Percentiles rank a stretch among this genome's conserved stretches.
These are phyloP conservation scores for Saccharum spontaneum DNA, from an alignment of 176 grass and related monocot genomes.

Conservation along the genomic window DNA sequence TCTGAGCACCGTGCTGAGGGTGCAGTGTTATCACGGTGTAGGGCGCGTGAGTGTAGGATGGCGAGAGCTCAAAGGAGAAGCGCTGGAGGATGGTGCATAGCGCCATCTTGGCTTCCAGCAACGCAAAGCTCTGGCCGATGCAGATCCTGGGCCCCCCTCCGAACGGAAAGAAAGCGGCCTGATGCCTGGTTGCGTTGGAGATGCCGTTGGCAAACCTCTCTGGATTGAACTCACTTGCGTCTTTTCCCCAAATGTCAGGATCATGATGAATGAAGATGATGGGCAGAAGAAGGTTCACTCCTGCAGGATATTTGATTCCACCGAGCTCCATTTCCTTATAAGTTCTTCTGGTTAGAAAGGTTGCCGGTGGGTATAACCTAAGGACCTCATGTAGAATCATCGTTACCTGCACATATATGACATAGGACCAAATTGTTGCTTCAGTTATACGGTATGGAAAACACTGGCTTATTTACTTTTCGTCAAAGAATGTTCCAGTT, in stretches of 20 bases:
- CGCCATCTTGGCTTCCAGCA: slow-evolving; percentile 68
- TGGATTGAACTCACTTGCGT: slow-evolving; percentile 62
- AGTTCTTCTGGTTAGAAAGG: slow-evolving; percentile 28
- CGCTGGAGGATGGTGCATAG: slow-evolving; percentile 59
- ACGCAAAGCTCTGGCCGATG: slow-evolving; percentile 66
- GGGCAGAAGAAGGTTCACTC: slow-evolving; percentile 51
- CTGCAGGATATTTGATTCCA: slow-evolving; percentile 47
- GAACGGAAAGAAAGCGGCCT: slow-evolving; percentile 54
- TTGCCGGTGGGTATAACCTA: slow-evolving; percentile 52
- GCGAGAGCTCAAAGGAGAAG: slow-evolving; percentile 62
- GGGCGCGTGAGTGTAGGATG: slow-evolving; percentile 56
- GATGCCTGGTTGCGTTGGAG: slow-evolving; percentile 52
- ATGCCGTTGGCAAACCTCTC: slow-evolving; percentile 64
- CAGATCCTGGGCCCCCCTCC: slow-evolving; percentile 65
- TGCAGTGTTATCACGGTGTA: slow-evolving; percentile 50
- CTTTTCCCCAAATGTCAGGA: slow-evolving; percentile 52
- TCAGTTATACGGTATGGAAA: background rate
- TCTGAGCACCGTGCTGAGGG: slow-evolving; percentile 61
- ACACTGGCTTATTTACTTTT: background rate
- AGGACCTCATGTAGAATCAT: slow-evolving; percentile 76
- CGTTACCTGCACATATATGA: slow-evolving; percentile 38
- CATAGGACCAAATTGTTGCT: background rate
- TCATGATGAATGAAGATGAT: slow-evolving; percentile 61
- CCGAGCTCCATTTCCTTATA: slow-evolving; percentile 60
- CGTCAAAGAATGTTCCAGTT: background rate